A percentile compares a stretch with the other conserved stretches of the same genome.
Conservation (phyloP, 1,139 yeast genomes). For the Taphrina populina region DNA sequence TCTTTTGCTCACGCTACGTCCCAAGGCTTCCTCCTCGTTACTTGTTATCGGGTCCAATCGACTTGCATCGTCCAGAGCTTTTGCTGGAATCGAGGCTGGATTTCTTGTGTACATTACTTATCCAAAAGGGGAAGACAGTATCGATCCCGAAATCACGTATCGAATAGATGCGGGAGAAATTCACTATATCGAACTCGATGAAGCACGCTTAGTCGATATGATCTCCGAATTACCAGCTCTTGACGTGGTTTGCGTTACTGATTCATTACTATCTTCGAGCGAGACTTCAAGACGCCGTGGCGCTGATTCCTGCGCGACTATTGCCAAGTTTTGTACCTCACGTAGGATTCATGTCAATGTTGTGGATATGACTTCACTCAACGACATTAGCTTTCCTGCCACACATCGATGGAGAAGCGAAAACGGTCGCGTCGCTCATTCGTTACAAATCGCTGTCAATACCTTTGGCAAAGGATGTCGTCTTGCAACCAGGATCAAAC, state of each 20-base stretch:
- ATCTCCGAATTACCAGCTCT: background rate
- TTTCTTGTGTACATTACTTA: conserved; percentile 9
- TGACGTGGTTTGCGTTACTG: conserved; percentile 27
- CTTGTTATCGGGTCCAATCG: conserved; percentile 25
- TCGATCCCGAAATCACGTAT: conserved; percentile 18
- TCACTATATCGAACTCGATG: background rate
- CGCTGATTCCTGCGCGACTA: conserved; percentile 6
- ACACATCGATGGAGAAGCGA: conserved; percentile 46
- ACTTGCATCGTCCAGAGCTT: conserved; percentile 21
- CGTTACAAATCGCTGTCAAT: conserved; percentile 77
- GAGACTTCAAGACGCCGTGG: background rate
- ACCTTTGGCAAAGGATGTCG: conserved; percentile 91
- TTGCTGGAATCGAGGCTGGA: conserved; percentile 19
- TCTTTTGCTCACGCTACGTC: conserved; percentile 1
- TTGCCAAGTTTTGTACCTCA: conserved; percentile 5
- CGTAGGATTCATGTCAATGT: conserved; percentile 75
- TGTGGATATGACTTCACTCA: conserved; percentile 66
- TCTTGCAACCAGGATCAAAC: conserved; percentile 71
- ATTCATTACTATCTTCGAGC: background rate
- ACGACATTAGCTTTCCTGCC: conserved; percentile 75
- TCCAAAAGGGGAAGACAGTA: background rate
- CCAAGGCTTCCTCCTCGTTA: conserved; percentile 7
- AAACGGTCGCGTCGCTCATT: conserved; percentile 55
- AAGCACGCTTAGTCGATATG: background rate
- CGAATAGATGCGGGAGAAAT: conserved; percentile 12